A percentile compares a stretch with the other conserved stretches of the same genome.
These are phyloP conservation scores for Carpinus fangiana DNA, from an alignment of 306 rosid genomes.

Conservation along the genomic window DNA sequence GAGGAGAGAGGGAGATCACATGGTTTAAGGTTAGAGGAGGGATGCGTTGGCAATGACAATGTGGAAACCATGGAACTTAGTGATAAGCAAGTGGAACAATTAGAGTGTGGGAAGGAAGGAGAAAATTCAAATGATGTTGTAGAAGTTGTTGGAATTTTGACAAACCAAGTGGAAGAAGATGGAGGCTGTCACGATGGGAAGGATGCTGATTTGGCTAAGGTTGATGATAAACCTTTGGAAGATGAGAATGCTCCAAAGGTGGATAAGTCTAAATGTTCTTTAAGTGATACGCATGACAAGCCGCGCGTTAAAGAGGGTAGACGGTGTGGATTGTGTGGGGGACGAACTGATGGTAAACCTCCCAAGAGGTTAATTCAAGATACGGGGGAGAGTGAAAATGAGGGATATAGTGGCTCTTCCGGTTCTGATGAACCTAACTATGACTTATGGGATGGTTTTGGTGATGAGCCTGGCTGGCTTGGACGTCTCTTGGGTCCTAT, in stretches of 20 bases:
- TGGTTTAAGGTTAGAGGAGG: constrained; percentile 42
- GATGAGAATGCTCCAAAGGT: constrained; percentile 32
- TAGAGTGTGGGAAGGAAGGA: constrained; percentile 43
- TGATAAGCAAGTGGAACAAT: constrained; percentile 46
- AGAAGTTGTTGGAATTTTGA: constrained; percentile 39
- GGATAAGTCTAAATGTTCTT: constrained; percentile 36
- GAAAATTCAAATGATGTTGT: constrained; percentile 34
- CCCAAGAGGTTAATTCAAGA: constrained; percentile 73
- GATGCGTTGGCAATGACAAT: constrained; percentile 30
- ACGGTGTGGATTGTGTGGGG: constrained; percentile 94
- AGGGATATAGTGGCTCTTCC: constrained; percentile 77
- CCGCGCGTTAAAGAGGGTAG: constrained; percentile 76
- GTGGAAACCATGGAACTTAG: constrained; percentile 31
- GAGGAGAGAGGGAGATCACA: constrained; percentile 35
- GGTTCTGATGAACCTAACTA: constrained; percentile 80
- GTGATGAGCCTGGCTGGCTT: constrained; percentile 92
- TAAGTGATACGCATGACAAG: constrained; percentile 38
- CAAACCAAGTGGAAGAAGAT: constrained; percentile 39
- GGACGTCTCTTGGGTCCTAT: constrained; percentile 94
- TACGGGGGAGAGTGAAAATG: constrained; percentile 80
- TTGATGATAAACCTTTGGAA: constrained; percentile 35
- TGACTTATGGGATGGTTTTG: constrained; percentile 95
- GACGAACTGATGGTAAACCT: constrained; percentile 86
- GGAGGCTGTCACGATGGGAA: constrained; percentile 43
- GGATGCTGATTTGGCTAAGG: constrained; percentile 17